Evolutionary conservation across 768 basidiomycete genomes (phyloP), one percentile per base, ranked within the genome.

Genomic region (Tricholoma saponaceum): DNA sequence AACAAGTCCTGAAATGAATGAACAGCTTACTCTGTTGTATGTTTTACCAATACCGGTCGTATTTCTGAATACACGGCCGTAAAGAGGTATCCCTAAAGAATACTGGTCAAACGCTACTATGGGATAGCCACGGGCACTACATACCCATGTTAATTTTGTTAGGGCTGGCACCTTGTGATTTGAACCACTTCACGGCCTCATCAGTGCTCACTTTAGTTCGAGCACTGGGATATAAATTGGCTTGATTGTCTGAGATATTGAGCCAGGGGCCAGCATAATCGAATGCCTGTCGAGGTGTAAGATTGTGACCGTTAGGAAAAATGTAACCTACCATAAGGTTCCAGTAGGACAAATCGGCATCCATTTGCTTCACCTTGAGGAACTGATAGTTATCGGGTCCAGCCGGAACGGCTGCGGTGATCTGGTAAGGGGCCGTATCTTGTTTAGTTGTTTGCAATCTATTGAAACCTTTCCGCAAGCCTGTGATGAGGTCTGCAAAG

Each of bases 201-300:
- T 92, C 87, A 12, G 89, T 89, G 64, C 76, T 88, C 52, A 89
- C 81, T 13, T 77, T 77, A 3, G 86, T 87, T 52, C 82, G 79
- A 2, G 70, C 70, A 16, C 85, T 86, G 30, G 84, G 83, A 64
- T 86, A 92, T 5, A 92, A 64, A 63, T 88, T 89, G 5, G 89
- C 87, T 58, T 79, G 75, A 65, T 79, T 77, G 55, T 74, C 75
- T 35, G 82, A 72, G 43, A 62, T 84, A n/a, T 76, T 79, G 30
- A 87, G 69, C 90, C 90, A 94, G 1, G 87, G 85, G 1, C 89
- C 90, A 44, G 89, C 81, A 67, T 89, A 91, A 67, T 90, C 87
- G 60, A 88, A 88, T 14, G 84, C 84, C 86, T n/a, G n/a, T n/a
- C n/a, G n/a, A n/a, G n/a, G n/a, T 87, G 60, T 16, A 41, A 16